Conservation (phyloP, 306 rosid genomes). For the Rosa multiflora region DNA sequence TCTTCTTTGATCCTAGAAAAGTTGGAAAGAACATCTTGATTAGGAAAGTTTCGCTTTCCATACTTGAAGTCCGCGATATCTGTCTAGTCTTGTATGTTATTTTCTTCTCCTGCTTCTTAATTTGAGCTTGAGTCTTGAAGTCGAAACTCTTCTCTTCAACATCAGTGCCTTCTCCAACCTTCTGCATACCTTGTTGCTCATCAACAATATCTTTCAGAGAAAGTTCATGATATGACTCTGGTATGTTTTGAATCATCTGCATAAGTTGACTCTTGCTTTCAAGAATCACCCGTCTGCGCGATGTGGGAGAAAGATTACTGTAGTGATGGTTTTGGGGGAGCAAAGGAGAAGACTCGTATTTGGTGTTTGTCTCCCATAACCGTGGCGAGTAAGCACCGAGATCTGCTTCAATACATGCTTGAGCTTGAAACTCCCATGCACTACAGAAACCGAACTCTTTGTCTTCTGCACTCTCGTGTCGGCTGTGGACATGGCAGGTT, state of each 20-base stretch:
- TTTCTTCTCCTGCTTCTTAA: conserved; percentile 27
- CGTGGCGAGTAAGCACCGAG: conserved; percentile 16
- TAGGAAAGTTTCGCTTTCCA: conserved; percentile 58
- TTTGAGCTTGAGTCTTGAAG: conserved; percentile 18
- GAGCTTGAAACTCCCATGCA: conserved; percentile 22
- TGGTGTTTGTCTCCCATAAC: conserved; percentile 18
- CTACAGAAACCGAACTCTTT: conserved; percentile 57
- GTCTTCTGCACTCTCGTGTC: conserved; percentile 34
- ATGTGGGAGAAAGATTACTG: conserved; percentile 26
- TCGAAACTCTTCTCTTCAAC: conserved; percentile 14
- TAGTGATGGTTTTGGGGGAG: conserved; percentile 29
- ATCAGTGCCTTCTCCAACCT: conserved; percentile 21
- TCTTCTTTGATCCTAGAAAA: conserved; percentile 51
- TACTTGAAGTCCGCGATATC: conserved; percentile 46
- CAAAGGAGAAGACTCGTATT: conserved; percentile 33
- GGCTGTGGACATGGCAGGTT: conserved; percentile 30
- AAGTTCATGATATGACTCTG: conserved; percentile 64
- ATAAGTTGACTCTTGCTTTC: conserved; percentile 56
- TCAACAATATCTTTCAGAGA: conserved; percentile 66
- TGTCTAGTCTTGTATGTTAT: conserved; percentile 29
- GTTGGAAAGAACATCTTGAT: conserved; percentile 66
- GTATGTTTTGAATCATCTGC: conserved; percentile 49
- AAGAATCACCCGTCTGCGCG: conserved; percentile 38
- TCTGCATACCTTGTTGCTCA: conserved; percentile 29
- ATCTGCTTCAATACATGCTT: conserved; percentile 21